Percentiles rank a stretch among this genome's conserved stretches.
These are phyloP conservation scores for Bipolaris bicolor DNA, from an alignment of 2,329 filamentous ascomycete species.

Conservation along the genomic window DNA sequence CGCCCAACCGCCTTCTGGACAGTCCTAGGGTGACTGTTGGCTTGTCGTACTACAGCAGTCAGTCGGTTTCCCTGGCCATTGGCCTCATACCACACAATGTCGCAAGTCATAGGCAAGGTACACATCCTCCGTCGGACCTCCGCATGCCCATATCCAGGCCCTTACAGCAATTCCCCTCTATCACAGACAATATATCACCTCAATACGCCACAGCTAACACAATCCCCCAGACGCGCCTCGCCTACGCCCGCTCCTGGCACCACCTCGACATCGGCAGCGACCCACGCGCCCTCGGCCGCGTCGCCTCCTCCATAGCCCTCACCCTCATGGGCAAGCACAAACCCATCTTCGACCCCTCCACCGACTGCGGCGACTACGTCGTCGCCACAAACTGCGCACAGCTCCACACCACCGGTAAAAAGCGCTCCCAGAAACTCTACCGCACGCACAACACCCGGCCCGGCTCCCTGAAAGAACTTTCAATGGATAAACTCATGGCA, in stretches of 20 bases:
- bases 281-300: slow-evolving; percentile 80
- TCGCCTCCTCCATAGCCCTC: slow-evolving; percentile 85
- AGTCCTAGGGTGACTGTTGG: background rate
- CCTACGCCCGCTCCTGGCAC: slow-evolving; percentile 97
- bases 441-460: slow-evolving; percentile 93
- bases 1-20: background rate
- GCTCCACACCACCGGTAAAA: slow-evolving; percentile 87
- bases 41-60: background rate
- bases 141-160: slow-evolving; percentile 14
- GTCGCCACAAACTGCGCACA: slow-evolving; percentile 89
- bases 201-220: slow-evolving; percentile 14
- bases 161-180: background rate
- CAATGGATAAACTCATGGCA: slow-evolving; percentile 92
- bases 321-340: slow-evolving; percentile 99
- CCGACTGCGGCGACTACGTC: slow-evolving; percentile 98
- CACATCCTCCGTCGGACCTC: slow-evolving; percentile 40
- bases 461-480: slow-evolving; percentile 83
- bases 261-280: slow-evolving; percentile 74
- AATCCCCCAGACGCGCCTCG: slow-evolving; percentile 77
- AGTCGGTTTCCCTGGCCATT: slow-evolving; percentile 24
- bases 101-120: slow-evolving; percentile 79
- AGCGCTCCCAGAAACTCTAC: slow-evolving; percentile 93
- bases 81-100: slow-evolving; percentile 62
- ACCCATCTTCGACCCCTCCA: slow-evolving; percentile 95
- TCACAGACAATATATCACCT: background rate